Base-by-base conservation (phyloP, 2,329 filamentous ascomycete species). In the Fusarium oligoseptatum region DNA sequence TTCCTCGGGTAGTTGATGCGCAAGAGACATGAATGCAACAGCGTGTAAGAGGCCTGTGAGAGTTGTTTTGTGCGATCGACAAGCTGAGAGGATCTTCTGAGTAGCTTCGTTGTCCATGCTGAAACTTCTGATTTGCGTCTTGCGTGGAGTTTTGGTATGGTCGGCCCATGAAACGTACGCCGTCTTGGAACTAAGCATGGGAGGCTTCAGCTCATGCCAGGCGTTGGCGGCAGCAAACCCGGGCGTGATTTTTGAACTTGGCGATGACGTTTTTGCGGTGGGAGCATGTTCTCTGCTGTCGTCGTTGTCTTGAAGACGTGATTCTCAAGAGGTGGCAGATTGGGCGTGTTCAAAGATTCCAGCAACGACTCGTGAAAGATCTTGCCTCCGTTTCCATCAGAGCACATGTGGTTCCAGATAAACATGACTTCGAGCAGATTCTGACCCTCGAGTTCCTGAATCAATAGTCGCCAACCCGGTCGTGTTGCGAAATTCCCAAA, bases 281-380 rank as follows among this genome's bases (percentile, higher is more conserved):
- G 55, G 55, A 58, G 20, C 55, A 58, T 58, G 20, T 58, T 36
- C 22, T 27, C 32, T 15, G 14, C 22, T 20, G 55, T 37, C 15
- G 55, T 22, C 6, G 55, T 58, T 1, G 55, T 36, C 22, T 58
- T 58, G 55, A 36, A 58, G 14, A 12, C 6, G 55, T 58, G 55
- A 39, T 58, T 58, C 6, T 58, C 55, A 17, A 58, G 55, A 15
- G 34, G 8, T 5, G 55, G 27, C 2, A 27, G 36, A 1, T n/a
- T 24, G 2, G 15, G 11, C 11, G 24, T 48, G 56, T 70, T 70
- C 6, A 72, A 43, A 2, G 70, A 70, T 22, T 55, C 43, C 6
- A 72, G 60, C 45, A 72, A 39, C 15, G 70, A 64, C 29, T 72
- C 20, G 62, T 72, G 70, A 43, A 72, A 72, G 45, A 72, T 70